phyloP scores from a whole-genome alignment of 257 asterid genomes.

The Petunia axillaris region DNA sequence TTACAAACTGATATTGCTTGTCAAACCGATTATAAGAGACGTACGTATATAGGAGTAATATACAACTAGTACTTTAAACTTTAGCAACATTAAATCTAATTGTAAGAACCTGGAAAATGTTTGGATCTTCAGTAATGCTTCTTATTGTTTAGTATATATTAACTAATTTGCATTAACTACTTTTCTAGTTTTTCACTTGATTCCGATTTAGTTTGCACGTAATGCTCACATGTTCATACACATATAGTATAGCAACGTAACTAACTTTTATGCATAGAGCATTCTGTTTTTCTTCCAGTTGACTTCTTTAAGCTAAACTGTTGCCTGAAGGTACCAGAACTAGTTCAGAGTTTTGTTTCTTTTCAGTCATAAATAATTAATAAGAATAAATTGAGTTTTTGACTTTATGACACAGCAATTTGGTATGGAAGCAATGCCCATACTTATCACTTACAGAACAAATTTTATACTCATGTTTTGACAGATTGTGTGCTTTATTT shows the following conservation, averaged over 20 bases:
- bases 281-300: background rate
- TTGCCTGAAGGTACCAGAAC: background rate
- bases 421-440: background rate
- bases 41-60: too few species aligned
- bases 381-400: background rate
- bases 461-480: background rate
- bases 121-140: background rate
- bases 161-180: background rate
- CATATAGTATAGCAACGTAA: background rate
- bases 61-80: background rate
- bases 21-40: too few species aligned
- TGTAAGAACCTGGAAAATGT: background rate
- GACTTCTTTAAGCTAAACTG: background rate
- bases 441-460: background rate
- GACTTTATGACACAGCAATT: background rate
- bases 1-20: too few species aligned
- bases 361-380: background rate
- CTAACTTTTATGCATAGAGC: background rate
- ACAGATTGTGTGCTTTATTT: background rate
- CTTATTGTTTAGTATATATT: background rate
- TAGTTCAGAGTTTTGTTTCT: background rate
- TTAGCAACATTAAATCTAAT: background rate
- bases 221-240: slow-evolving; percentile 6
- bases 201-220: slow-evolving; percentile 13
- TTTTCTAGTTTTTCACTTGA: slow-evolving; percentile 13